Base-by-base conservation (phyloP, 441 rosid genomes). In the Jatropha multifida region DNA sequence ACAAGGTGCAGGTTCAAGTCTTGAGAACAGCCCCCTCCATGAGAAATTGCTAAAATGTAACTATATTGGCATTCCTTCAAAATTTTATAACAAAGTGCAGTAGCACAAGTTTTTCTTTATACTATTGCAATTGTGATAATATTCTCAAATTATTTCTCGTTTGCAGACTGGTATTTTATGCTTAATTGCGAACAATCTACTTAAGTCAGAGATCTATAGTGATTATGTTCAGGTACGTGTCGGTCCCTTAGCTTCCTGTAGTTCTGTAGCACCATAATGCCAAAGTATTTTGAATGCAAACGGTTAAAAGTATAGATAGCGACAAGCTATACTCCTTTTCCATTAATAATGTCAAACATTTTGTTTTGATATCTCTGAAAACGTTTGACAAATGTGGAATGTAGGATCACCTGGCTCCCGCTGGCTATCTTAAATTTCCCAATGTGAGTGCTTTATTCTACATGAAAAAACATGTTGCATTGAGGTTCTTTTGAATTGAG, bases 371-470 rank as follows among this genome's bases (percentile, higher is more conserved):
- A 46, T 78, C 15, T 72, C 18, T 61, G 42, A 60, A 44, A 71
- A 49, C 52, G 59, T 54, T 65, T 73, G 42, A 59, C 46, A 44
- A 68, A 51, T 65, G 58, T 61, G 46, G 80, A 78, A 74, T 78
- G 86, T 87, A 88, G 94, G 86, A 86, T 76, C 94, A 90, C 82
- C 78, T 92, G 86, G 94, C 97, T 75, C 94, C 94, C 8, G 88
- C 93, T 65, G 94, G 94, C 77, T 92, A 90, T 86, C 89, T 90
- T 46, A 92, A 88, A 78, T 76, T 92, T 46, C 97, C 97, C 14
- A 84, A 86, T 72, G 94, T 90, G 83, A 92, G 94, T 85, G 51
- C 42, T 61, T 17, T 40, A 7, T 20, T 18, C 38, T 49, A 26
- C 41, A 58, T 41, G 1, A 56, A 37, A 18, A 65, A 23, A 58